Base-by-base conservation (phyloP, 2,329 filamentous ascomycete species). In the Curvularia eragrostidis region DNA sequence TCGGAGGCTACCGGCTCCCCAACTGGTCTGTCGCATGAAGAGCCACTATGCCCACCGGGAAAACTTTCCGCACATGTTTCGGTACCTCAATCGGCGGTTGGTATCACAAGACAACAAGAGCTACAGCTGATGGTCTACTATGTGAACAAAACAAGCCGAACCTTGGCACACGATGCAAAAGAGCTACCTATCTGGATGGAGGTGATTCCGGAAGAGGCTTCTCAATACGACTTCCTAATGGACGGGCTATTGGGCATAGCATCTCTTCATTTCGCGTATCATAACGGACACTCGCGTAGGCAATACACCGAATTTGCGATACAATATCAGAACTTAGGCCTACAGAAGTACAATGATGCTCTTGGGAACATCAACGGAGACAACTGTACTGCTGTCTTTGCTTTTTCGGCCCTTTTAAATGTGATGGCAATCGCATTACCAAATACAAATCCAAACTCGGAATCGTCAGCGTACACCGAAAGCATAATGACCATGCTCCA, bases 231-330 rank as follows among this genome's bases (percentile, higher is more conserved):
- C 3, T 61, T 61, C 26, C 30, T 58, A 3, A 58, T 61, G 55
- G 55, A 58, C 19, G 58, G 55, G 28, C 47, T 61, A 2, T 48
- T 61, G n/a, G 58, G 51, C 4, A 48, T 61, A 19, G 53, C 58
- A 1, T 50, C 58, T 24, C 51, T 61, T 21, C 58, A 61, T 34
- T 52, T 61, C 26, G 58, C 58, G 23, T 55, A 12, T 21, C 13
- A 56, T 9, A 52, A 55, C 24, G 32, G 55, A 10, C 42, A 46
- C 19, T 38, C 10, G 52, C 54, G 55, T 18, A 44, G 19, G 41
- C 30, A 52, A 28, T 61, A 58, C 19, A 52, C 43, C 38, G 48
- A 61, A 52, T 28, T 56, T 5, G 56, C 56, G 5, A 48, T 56
- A 30, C 47, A 34, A n/a, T 55, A 55, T 3, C 52, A 58, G 2